These are phyloP conservation scores for Puccinia sorghi DNA, from an alignment of 1,284 basidiomycete species.

Conservation along the genomic window DNA sequence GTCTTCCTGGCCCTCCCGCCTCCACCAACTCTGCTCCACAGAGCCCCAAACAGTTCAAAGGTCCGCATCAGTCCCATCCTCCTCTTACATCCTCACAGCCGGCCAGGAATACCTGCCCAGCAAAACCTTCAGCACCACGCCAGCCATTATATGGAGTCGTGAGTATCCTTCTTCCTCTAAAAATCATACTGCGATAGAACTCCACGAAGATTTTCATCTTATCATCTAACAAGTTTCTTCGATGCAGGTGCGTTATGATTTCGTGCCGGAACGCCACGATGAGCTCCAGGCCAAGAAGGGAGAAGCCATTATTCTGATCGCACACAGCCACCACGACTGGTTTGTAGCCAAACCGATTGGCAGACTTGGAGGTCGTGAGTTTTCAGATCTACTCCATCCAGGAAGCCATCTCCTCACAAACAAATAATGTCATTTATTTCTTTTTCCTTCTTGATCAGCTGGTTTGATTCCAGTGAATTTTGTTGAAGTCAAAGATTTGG, in stretches of 20 bases:
- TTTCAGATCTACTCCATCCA: background rate
- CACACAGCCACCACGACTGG: constrained; percentile 62
- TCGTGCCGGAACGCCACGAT: constrained; percentile 30
- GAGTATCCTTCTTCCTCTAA: background rate
- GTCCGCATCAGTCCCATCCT: constrained; percentile 19
- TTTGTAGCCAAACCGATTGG: constrained; percentile 54
- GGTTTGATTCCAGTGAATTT: constrained; percentile 96
- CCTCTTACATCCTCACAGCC: background rate
- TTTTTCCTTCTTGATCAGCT: constrained; percentile 61
- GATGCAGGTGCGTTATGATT: constrained; percentile 43
- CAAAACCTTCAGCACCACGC: background rate
- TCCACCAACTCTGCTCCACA: background rate
- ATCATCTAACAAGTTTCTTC: too few relatives aligned
- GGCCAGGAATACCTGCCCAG: background rate
- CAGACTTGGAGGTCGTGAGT: constrained; percentile 45
- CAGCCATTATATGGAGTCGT: constrained; percentile 42
- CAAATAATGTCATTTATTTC: background rate
- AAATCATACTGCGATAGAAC: background rate
- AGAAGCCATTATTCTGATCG: constrained; percentile 63
- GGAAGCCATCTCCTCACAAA: too few relatives aligned
- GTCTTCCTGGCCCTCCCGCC: background rate
- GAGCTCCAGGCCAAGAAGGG: constrained; percentile 37
- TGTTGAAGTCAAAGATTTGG: constrained; percentile 90
- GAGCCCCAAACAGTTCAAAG: constrained; percentile 9
- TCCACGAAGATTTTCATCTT: too few relatives aligned